phyloP scores from a whole-genome alignment of 768 basidiomycete species.

The Tulasnella sp. region DNA sequence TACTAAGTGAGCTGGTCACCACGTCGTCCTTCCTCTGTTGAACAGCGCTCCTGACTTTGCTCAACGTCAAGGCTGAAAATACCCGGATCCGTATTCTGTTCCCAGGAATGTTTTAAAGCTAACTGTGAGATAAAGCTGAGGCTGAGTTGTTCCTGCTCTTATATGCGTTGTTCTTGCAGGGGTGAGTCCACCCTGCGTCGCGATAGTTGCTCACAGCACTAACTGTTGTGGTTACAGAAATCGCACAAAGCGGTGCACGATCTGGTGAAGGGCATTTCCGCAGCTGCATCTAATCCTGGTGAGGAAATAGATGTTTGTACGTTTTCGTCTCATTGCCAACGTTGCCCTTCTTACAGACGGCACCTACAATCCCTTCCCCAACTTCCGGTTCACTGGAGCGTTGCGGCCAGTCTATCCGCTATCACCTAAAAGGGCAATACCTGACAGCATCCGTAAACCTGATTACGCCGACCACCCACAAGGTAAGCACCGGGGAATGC shows the following conservation, averaged over 20 bases:
- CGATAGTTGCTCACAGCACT: not conserved
- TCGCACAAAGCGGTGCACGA: slow-evolving; percentile 71
- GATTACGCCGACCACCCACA: slow-evolving; percentile 65
- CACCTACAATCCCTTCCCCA: slow-evolving; percentile 71
- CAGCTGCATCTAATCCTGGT: slow-evolving; percentile 27
- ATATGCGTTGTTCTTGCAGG: slow-evolving; percentile 3
- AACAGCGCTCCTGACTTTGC: not conserved
- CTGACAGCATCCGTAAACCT: slow-evolving; percentile 74
- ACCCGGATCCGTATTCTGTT: slow-evolving; percentile 81
- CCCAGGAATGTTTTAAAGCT: slow-evolving; percentile 93
- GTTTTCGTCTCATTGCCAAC: not conserved
- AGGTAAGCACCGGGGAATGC: slow-evolving; percentile 38
- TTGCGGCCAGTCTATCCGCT: slow-evolving; percentile 84
- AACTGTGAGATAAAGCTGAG: slow-evolving; percentile 54
- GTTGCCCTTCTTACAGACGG: slow-evolving; percentile 43
- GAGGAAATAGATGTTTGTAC: not conserved
- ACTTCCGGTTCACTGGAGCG: slow-evolving; percentile 68
- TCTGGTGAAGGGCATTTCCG: slow-evolving; percentile 30
- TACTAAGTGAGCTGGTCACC: slow-evolving; percentile 56
- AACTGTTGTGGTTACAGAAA: slow-evolving; percentile 46
- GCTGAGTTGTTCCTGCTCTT: not conserved
- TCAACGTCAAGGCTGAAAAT: slow-evolving; percentile 55
- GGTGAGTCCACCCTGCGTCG: not conserved
- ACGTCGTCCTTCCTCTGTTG: slow-evolving; percentile 22
- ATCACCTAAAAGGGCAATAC: slow-evolving; percentile 65